Base-by-base conservation (phyloP, 768 basidiomycete species). In the Termitomyces sp. region DNA sequence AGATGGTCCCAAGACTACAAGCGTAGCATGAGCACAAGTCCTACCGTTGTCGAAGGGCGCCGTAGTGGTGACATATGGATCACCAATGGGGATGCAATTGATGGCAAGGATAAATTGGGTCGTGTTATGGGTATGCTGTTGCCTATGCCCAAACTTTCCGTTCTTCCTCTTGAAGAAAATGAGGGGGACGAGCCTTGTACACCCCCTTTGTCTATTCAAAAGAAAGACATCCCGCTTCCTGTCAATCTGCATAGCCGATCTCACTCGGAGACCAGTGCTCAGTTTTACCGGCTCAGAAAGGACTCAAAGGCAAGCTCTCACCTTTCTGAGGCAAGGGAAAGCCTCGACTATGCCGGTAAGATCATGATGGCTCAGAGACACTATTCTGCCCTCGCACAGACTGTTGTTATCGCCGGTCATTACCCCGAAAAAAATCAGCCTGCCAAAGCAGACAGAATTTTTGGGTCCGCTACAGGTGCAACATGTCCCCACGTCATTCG, bases 41-140 rank as follows among this genome's bases (percentile, higher is more conserved):
- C 83, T 49, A 88, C 86, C 20, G 82, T 88, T 40, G 83, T 89
- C 22, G 86, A 89, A 69, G 83, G 82, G 30, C 81, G 86, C 33
- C 84, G 86, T 47, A 88, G 86, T 62, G 86, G 86, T 26, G 88
- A 90, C 63, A 83, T 90, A 30, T 89, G 89, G 89, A 70, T 90
- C 62, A 68, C 81, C 13, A 86, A 86, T 54, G 87, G 88, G n/a
- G 83, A 89, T 59, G 88, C 88, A 7, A 74, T 86, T 22, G 85
- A 87, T 49, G 85, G 85, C 1, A 87, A 85, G 69, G 73, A 74
- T 55, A 86, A 84, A 64, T 62, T 88, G 32, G 76, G 81, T 43
- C 82, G 87, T 20, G 84, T 85, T 2, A 65, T 90, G 30, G 81
- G 79, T n/a, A 78, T 90, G 73, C 77, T 90, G 33, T 71, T 77